Conservation (phyloP, 2,329 filamentous ascomycete genomes). For the Aspergillus sp. region DNA sequence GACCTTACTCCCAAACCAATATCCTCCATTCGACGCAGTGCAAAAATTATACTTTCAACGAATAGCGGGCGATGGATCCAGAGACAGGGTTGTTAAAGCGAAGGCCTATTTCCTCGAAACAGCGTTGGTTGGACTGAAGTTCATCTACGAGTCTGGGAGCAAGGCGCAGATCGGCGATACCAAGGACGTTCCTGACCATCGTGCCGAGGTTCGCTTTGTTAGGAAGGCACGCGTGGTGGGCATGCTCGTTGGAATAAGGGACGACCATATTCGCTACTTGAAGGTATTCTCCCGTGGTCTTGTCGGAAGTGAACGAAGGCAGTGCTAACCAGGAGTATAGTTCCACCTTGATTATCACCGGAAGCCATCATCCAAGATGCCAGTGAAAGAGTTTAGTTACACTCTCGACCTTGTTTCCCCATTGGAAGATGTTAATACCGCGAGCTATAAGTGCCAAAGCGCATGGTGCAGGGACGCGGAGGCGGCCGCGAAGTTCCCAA, state of each 20-base stretch:
- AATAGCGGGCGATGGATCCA: background rate
- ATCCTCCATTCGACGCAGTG: slow-evolving; percentile 6
- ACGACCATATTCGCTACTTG: background rate
- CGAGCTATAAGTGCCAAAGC: background rate
- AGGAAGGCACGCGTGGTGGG: background rate
- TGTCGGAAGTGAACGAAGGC: background rate
- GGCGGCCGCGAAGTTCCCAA: background rate
- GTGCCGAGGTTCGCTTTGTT: background rate
- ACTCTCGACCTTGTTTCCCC: background rate
- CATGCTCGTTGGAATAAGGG: background rate
- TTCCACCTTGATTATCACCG: background rate
- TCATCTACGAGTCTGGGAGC: background rate
- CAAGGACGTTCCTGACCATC: background rate
- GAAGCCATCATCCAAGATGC: background rate
- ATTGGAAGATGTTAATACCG: background rate
- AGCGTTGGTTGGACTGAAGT: background rate
- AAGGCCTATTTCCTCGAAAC: background rate
- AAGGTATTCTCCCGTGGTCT: background rate
- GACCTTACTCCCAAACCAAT: background rate
- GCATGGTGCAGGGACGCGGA: background rate
- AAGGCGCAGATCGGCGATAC: background rate
- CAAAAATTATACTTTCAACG: slow-evolving; percentile 12
- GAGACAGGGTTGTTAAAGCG: background rate
- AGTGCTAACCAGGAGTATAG: background rate
- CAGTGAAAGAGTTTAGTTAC: background rate